Base-by-base conservation (phyloP, 768 basidiomycete genomes). In the Rhizopogon sp. region DNA sequence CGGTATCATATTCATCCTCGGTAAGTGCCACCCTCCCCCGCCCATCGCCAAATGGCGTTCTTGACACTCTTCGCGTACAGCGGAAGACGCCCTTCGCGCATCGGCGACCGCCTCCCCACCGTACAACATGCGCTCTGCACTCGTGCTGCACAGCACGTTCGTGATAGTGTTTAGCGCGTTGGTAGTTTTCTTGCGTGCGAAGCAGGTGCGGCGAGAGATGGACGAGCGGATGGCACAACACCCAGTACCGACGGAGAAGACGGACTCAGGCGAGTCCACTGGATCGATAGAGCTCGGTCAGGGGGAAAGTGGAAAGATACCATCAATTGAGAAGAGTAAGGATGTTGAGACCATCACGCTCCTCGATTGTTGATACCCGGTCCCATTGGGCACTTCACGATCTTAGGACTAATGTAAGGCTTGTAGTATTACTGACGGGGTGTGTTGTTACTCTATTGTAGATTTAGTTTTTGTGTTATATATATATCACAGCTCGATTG, bases 71-170 rank as follows among this genome's bases (percentile, higher is more conserved):
- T 47, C 29, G 6, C 33, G 11, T 33, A 13, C 39, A 90, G 90
- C 74, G 39, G 76, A 85, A 67, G 79, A 81, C 45, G 87, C 88
- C 3, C 75, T 93, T 14, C 85, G 89, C 43, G 87, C 79, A 10
- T 72, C 80, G 3, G 60, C 74, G 10, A 67, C 76, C 39, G 88
- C 84, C 14, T 66, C 76, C 44, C 90, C 90, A 1, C 90, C 91
- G 1, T 71, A 81, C 31, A 88, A 89, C 68, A 89, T 93, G 88
- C 80, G 68, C 35, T 72, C 75, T 10, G 80, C 82, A 3, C 70
- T 89, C 42, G 82, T 93, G 28, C 81, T 93, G 64, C 81, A 86
- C 28, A 89, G 82, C 3, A 66, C 71, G 0, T 60, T 84, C 42
- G 73, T 82, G 3, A 58, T 79, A 55, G 68, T 58, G 2, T 64